phyloP scores from a whole-genome alignment of 2,329 filamentous ascomycete genomes.

The Aureobasidium sp. region DNA sequence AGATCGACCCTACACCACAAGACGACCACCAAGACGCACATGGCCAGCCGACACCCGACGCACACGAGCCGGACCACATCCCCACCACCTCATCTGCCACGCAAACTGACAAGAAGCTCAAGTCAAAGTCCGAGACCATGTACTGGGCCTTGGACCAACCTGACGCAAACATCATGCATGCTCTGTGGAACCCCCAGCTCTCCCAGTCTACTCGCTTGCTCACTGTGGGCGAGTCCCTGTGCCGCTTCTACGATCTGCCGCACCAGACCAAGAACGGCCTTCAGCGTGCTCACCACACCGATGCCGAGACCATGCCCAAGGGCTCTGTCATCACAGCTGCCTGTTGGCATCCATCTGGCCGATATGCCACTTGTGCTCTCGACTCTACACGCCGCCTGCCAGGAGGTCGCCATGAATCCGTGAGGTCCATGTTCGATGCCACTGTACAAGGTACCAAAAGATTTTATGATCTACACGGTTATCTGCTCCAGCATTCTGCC shows the following conservation, averaged over 20 bases:
- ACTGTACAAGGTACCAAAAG: conserved; percentile 8
- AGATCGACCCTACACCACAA: conserved; percentile 34
- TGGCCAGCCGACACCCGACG: conserved; percentile 22
- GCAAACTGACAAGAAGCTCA: conserved; percentile 29
- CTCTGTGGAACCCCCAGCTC: conserved; percentile 26
- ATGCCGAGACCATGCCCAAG: conserved; percentile 24
- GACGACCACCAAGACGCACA: conserved; percentile 21
- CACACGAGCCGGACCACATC: neutral
- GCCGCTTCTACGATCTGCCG: conserved; percentile 29
- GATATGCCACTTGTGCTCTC: conserved; percentile 26
- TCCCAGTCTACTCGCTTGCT: conserved; percentile 23
- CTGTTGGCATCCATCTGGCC: conserved; percentile 30
- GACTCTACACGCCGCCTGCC: conserved; percentile 19
- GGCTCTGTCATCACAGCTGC: conserved; percentile 27
- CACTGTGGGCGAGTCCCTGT: conserved; percentile 29
- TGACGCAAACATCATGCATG: conserved; percentile 24
- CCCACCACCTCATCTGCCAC: conserved; percentile 19
- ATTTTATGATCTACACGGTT: conserved; percentile 15
- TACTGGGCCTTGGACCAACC: conserved; percentile 29
- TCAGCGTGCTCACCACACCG: conserved; percentile 18
- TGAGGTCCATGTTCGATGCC: conserved; percentile 24
- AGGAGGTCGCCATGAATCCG: conserved; percentile 18
- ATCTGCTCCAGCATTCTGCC: conserved; percentile 24
- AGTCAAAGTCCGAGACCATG: conserved; percentile 29
- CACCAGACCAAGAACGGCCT: neutral